phyloP scores from a whole-genome alignment of 1,284 basidiomycete genomes.

The Ustilago crameri region DNA sequence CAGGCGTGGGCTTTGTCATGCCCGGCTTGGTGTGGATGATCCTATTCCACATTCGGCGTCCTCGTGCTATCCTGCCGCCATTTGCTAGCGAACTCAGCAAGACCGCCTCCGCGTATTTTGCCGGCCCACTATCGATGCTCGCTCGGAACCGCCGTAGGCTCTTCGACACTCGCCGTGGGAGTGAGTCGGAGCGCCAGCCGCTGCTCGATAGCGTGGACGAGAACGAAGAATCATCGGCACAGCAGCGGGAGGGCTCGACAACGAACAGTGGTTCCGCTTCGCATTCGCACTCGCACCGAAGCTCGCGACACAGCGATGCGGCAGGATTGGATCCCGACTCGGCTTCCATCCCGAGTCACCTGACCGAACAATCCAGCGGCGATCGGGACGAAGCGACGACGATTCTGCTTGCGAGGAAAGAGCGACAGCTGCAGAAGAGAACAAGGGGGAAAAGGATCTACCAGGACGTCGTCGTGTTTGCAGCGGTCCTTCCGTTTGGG shows the following conservation, averaged over 20 bases:
- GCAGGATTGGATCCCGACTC: slow-evolving; percentile 12
- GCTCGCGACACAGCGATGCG: slow-evolving; percentile 16
- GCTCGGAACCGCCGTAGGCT: slow-evolving; percentile 41
- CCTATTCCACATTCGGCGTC: slow-evolving; percentile 60
- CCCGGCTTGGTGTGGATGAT: slow-evolving; percentile 65
- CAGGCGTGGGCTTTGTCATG: slow-evolving; percentile 61
- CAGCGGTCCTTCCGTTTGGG: slow-evolving; percentile 52
- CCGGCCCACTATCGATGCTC: slow-evolving; percentile 47
- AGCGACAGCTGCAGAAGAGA: slow-evolving; percentile 57
- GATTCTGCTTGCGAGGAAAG: slow-evolving; percentile 63
- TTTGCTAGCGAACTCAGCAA: slow-evolving; percentile 50
- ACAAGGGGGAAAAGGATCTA: slow-evolving; percentile 49
- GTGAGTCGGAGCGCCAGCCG: slow-evolving; percentile 30
- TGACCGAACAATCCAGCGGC: slow-evolving; percentile 40
- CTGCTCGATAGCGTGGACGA: slow-evolving; percentile 25
- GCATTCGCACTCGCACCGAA: slow-evolving; percentile 2
- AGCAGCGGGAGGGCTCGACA: background rate
- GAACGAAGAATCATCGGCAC: background rate
- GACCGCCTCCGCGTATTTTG: slow-evolving; percentile 47
- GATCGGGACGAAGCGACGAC: slow-evolving; percentile 58
- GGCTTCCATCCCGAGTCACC: slow-evolving; percentile 41
- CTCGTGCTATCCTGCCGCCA: slow-evolving; percentile 59
- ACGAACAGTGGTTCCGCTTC: background rate
- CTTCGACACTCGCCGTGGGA: slow-evolving; percentile 29
- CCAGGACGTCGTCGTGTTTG: slow-evolving; percentile 54